Base-by-base conservation (phyloP, 225 moss, liverwort and hornwort species). In the Rhytidiadelphus loreus region DNA sequence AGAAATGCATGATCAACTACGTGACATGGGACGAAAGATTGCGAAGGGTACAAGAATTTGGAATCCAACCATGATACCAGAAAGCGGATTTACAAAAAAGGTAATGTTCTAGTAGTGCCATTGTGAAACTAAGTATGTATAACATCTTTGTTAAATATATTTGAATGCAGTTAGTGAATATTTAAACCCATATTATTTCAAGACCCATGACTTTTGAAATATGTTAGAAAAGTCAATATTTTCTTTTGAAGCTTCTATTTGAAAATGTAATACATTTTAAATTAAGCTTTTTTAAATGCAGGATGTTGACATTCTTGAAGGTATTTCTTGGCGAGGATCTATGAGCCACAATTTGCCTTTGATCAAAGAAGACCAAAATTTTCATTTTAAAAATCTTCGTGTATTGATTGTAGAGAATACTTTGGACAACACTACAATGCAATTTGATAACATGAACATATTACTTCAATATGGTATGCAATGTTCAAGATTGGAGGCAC, bases 371-470 rank as follows among this genome's bases (percentile, higher is more conserved):
- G n/a, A 68, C 68, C 12, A 23, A 21, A 23, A 23, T 13, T 23
- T 68, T 23, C 7, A 23, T 68, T 39, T 68, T 4, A 23, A n/a
- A 23, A 68, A 8, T n/a, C 68, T 68, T 68, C 13, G 68, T 13
- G 1, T 68, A n/a, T n/a, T 68, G n/a, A 68, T 68, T 12, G 12
- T 68, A 3, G 4, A 35, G 32, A 32, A 32, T 9, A 32, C 16
- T 63, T 63, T 32, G 4, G 16, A 0, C 12, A 23, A n/a, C 7
- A 0, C 0, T n/a, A 0, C 22, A 23, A 23, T n/a, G 7, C 68
- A 68, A n/a, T 68, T n/a, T n/a, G 68, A n/a, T n/a, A 68, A n/a
- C 13, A 68, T 68, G 23, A 68, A n/a, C 4, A 23, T 0, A n/a
- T n/a, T 68, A n/a, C 68, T 68, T 68, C 11, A 0, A 68, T 68